These are phyloP conservation scores for Erigeron philadelphicus DNA, from an alignment of 140 eudicot genomes.

Conservation along the genomic window DNA sequence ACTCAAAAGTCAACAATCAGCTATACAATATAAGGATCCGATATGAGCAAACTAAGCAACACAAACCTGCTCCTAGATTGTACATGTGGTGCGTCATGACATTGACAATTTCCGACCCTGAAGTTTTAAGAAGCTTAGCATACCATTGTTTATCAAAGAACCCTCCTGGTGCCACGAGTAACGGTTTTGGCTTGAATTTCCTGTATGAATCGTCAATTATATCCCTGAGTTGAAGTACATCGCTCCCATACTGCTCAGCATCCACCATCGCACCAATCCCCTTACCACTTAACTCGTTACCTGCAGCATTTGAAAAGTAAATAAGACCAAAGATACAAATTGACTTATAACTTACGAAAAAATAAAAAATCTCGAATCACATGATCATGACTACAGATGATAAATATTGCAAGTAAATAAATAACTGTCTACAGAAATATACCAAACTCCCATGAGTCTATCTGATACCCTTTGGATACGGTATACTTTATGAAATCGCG, in stretches of 20 bases:
- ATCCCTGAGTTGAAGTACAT: conserved; percentile 46
- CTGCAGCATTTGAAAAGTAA: conserved; percentile 31
- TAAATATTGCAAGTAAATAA: neutral
- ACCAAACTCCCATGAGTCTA: conserved; percentile 97
- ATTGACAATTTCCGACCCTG: conserved; percentile 59
- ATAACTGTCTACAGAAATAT: conserved; percentile 23
- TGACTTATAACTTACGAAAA: neutral
- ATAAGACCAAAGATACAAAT: neutral
- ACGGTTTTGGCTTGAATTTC: conserved; percentile 44
- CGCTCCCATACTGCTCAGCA: conserved; percentile 73
- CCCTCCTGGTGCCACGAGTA: conserved; percentile 87
- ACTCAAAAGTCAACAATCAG: neutral
- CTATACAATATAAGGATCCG: neutral
- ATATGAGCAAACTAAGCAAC: neutral
- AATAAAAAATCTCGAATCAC: neutral
- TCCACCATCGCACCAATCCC: conserved; percentile 79
- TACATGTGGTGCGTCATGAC: conserved; percentile 81
- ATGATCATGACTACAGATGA: neutral
- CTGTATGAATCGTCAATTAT: conserved; percentile 53
- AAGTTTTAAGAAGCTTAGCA: conserved; percentile 54
- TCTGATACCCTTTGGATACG: conserved; percentile 70
- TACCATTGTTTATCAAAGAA: conserved; percentile 77
- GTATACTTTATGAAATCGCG: conserved; percentile 73
- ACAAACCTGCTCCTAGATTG: conserved; percentile 80
- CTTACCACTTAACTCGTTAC: conserved; percentile 85